Percentiles rank a stretch among this genome's conserved stretches.
Evolutionary conservation across 805 yeast genomes (phyloP).

Genomic region (Yamadazyma tumulicola): DNA sequence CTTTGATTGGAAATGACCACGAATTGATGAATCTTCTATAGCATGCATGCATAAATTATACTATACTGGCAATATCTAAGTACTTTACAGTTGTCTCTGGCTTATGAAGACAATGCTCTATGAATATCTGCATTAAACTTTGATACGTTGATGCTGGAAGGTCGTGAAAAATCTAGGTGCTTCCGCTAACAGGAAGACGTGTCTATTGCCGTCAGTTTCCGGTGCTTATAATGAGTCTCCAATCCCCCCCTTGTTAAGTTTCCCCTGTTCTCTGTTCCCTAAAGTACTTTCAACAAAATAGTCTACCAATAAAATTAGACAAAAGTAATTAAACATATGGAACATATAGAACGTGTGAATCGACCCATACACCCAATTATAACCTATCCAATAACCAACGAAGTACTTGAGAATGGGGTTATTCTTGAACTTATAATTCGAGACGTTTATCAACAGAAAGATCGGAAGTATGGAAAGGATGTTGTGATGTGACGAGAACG

Average conservation of each 20-base stretch:
- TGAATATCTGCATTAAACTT: too few species aligned
- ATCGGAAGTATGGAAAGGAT: constrained; percentile 74
- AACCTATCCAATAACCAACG: constrained; percentile 39
- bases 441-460: constrained; percentile 24
- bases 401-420: constrained; percentile 5
- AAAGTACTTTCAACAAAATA: neutral
- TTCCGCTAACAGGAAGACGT: too few species aligned
- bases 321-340: constrained; percentile 63
- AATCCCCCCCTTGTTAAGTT: too few species aligned
- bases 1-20: neutral
- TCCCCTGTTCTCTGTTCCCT: neutral
- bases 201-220: too few species aligned
- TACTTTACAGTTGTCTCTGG: too few species aligned
- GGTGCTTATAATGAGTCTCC: neutral
- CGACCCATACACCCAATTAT: constrained; percentile 69
- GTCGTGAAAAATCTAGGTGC: too few species aligned
- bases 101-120: too few species aligned
- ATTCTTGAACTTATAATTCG: constrained; percentile 2
- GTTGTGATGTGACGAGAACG: constrained; percentile 85
- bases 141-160: too few species aligned
- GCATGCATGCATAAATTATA: neutral
- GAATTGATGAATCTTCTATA: constrained; percentile 1
- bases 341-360: constrained; percentile 85
- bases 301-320: constrained; percentile 45
- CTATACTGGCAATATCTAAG: too few species aligned